These are phyloP conservation scores for Neofusicoccum laricinum DNA, from an alignment of 2,329 filamentous ascomycete genomes.

Conservation along the genomic window DNA sequence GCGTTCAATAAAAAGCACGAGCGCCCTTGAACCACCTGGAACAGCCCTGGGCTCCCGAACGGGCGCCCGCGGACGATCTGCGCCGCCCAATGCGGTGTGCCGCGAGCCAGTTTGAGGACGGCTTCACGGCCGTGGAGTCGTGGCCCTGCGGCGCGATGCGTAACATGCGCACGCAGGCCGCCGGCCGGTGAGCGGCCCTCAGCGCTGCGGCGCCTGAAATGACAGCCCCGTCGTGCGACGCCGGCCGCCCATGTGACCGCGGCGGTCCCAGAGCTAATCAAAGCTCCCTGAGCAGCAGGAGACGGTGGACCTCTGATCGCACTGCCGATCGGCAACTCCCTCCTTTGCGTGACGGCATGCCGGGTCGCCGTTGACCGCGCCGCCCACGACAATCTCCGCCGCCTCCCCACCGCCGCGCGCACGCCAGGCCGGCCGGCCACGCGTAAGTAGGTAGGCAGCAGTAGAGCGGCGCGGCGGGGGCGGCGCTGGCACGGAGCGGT, in stretches of 20 bases:
- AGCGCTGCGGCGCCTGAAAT: not conserved
- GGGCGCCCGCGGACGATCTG: not conserved
- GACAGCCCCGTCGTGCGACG: slow-evolving; percentile 3
- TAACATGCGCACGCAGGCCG: not conserved
- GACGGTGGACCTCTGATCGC: not conserved
- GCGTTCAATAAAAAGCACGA: slow-evolving; percentile 14
- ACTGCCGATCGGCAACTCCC: not conserved
- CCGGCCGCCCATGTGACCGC: not conserved
- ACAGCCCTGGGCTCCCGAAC: not conserved
- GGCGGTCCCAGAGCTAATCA: not conserved
- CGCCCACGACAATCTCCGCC: slow-evolving; percentile 9
- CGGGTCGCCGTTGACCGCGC: not conserved
- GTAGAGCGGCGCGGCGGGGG: not conserved
- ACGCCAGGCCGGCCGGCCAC: not conserved
- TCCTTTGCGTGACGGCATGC: not conserved
- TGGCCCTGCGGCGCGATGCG: not conserved
- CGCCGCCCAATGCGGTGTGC: not conserved
- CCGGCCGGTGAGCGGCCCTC: no score
- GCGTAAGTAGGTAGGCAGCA: not conserved
- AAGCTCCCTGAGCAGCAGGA: not conserved
- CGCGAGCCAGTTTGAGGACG: no score
- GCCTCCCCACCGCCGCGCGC: not conserved
- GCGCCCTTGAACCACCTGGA: not conserved
- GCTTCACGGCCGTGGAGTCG: not conserved
- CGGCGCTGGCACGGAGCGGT: not conserved